Conservation (phyloP, 331 rosid species). For the Acacia pycnantha region DNA sequence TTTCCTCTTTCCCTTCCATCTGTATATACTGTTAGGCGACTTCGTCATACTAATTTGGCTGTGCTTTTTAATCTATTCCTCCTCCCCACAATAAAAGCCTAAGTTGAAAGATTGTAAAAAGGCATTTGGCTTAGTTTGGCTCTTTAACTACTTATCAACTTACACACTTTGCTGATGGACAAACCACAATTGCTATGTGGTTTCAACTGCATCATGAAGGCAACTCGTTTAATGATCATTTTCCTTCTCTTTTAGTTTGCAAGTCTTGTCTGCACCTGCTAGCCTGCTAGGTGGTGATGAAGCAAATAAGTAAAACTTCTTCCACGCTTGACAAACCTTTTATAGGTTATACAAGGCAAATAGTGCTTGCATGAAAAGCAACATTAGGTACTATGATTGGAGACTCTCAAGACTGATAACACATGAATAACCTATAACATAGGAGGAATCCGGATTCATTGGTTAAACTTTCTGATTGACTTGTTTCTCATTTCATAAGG, state of each 20-base stretch:
- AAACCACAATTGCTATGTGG: neutral
- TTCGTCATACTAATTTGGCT: too few relatives aligned
- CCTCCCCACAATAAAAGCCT: too few relatives aligned
- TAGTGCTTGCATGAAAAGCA: neutral
- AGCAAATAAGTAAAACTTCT: neutral
- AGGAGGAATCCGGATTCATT: too few relatives aligned
- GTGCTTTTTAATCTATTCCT: too few relatives aligned
- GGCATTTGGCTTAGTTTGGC: neutral
- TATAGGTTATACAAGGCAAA: neutral
- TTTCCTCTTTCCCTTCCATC: neutral
- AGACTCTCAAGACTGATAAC: too few relatives aligned
- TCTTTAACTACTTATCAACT: neutral
- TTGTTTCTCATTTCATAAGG: too few relatives aligned
- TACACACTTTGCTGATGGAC: neutral
- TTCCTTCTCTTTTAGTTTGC: constrained; percentile 12
- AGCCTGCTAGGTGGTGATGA: constrained; percentile 1
- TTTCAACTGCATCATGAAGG: neutral
- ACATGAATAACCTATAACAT: too few relatives aligned
- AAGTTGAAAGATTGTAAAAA: neutral
- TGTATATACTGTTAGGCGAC: too few relatives aligned
- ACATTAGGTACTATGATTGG: neutral
- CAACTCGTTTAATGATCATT: neutral
- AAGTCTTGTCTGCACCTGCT: constrained; percentile 8
- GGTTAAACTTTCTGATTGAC: too few relatives aligned
- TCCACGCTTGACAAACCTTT: neutral